These are phyloP conservation scores for Saturnispora saitoi DNA, from an alignment of 805 yeast genomes.

Conservation along the genomic window DNA sequence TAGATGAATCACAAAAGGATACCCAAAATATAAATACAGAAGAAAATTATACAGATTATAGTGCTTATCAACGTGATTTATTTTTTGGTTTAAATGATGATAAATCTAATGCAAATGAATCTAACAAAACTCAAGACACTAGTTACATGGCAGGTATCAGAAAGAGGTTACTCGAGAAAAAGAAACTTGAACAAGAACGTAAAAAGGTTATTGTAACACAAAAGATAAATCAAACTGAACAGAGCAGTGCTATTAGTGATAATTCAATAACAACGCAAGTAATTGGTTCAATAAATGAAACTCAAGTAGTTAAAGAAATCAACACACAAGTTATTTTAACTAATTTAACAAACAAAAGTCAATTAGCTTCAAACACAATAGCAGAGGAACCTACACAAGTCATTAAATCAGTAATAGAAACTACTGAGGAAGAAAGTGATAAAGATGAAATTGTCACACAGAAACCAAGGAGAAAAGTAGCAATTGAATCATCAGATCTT, in stretches of 20 bases:
- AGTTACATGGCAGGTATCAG: constrained; percentile 8
- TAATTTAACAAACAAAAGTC: neutral
- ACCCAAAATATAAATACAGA: neutral
- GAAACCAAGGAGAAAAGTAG: neutral
- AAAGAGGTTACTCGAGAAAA: constrained; percentile 7
- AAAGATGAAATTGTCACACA: constrained; percentile 6
- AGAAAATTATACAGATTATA: neutral
- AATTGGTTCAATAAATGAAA: neutral
- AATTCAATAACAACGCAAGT: neutral
- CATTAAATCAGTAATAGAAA: constrained; percentile 2
- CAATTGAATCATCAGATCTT: constrained; percentile 6
- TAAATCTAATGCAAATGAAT: neutral
- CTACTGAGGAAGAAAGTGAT: constrained; percentile 4
- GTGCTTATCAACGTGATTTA: constrained; percentile 4
- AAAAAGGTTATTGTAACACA: neutral
- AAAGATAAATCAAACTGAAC: neutral
- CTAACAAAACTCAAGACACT: neutral
- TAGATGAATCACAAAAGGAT: neutral
- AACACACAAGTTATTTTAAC: neutral
- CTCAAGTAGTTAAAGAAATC: neutral
- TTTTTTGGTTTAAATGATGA: constrained; percentile 1
- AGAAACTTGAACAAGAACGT: constrained; percentile 1
- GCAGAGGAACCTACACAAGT: neutral
- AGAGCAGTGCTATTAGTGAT: neutral
- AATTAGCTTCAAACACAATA: neutral